Evolutionary conservation across 148 eudicot genomes (phyloP).

Genomic region (Amaranthus hypochondriacus): DNA sequence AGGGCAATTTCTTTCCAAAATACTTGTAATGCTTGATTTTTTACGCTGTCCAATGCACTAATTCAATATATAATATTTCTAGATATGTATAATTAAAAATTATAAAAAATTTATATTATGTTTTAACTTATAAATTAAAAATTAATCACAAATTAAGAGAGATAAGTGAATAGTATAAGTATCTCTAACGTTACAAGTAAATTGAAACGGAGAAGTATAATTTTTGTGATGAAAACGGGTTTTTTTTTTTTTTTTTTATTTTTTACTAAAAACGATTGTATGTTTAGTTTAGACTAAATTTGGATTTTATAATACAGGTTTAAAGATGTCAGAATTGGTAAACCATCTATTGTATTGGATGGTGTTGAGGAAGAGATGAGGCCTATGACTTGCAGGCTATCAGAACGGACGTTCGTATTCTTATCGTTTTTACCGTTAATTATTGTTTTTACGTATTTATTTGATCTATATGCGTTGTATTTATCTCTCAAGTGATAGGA

Average conservation of each 20-base stretch:
- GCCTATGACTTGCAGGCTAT: slow-evolving; percentile 76
- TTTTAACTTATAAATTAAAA: too few species aligned
- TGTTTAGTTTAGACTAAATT: slow-evolving; percentile 2
- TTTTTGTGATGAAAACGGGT: too few species aligned
- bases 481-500: not conserved
- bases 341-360: slow-evolving; percentile 45
- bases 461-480: not conserved
- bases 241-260: not conserved
- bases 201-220: too few species aligned
- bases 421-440: not conserved
- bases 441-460: not conserved
- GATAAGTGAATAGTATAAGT: too few species aligned
- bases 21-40: too few species aligned
- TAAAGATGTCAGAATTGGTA: slow-evolving; percentile 57
- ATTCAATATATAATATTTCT: too few species aligned
- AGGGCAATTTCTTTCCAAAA: too few species aligned
- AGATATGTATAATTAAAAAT: too few species aligned
- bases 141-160: too few species aligned
- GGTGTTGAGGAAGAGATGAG: slow-evolving; percentile 31
- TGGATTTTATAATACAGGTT: slow-evolving; percentile 40
- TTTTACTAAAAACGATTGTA: not conserved
- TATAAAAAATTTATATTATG: too few species aligned
- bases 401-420: slow-evolving; percentile 53
- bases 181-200: too few species aligned
- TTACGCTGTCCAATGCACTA: too few species aligned